phyloP scores from a whole-genome alignment of 345 rosid genomes.

The Erucastrum elatum region DNA sequence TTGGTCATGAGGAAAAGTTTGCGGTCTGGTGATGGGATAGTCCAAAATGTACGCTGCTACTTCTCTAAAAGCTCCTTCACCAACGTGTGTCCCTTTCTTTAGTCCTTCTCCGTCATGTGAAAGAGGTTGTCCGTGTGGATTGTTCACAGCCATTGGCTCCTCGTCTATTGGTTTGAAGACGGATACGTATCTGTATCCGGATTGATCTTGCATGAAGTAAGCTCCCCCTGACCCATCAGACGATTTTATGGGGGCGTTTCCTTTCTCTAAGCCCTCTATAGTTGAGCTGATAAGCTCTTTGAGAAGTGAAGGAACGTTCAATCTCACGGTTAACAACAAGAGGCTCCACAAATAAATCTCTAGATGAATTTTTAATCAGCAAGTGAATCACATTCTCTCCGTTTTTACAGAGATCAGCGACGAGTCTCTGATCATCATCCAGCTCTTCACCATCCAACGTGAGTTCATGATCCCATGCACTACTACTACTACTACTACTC shows the following conservation, averaged over 20 bases:
- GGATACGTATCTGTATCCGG: slow-evolving; percentile 64
- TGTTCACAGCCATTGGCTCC: slow-evolving; percentile 88
- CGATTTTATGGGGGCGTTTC: slow-evolving; percentile 61
- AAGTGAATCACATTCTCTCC: slow-evolving; percentile 62
- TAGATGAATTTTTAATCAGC: slow-evolving; percentile 56
- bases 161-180: slow-evolving; percentile 88
- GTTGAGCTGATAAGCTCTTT: slow-evolving; percentile 63
- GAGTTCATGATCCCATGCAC: slow-evolving; percentile 59
- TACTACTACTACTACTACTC: slow-evolving; percentile 19
- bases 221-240: slow-evolving; percentile 89
- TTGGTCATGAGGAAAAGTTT: slow-evolving; percentile 39
- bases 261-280: slow-evolving; percentile 58
- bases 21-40: slow-evolving; percentile 52
- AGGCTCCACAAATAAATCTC: slow-evolving; percentile 68
- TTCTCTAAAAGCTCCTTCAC: slow-evolving; percentile 86
- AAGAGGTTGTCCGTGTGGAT: slow-evolving; percentile 63
- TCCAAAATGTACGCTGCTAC: slow-evolving; percentile 89
- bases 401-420: slow-evolving; percentile 58
- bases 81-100: slow-evolving; percentile 81
- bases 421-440: slow-evolving; percentile 75
- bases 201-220: slow-evolving; percentile 77
- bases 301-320: slow-evolving; percentile 44
- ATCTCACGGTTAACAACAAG: slow-evolving; percentile 44
- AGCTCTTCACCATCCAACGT: slow-evolving; percentile 72
- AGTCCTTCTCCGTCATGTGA: slow-evolving; percentile 76